Base-by-base conservation (phyloP, 495 filamentous ascomycete genomes). In the Trichoderma gamsii region DNA sequence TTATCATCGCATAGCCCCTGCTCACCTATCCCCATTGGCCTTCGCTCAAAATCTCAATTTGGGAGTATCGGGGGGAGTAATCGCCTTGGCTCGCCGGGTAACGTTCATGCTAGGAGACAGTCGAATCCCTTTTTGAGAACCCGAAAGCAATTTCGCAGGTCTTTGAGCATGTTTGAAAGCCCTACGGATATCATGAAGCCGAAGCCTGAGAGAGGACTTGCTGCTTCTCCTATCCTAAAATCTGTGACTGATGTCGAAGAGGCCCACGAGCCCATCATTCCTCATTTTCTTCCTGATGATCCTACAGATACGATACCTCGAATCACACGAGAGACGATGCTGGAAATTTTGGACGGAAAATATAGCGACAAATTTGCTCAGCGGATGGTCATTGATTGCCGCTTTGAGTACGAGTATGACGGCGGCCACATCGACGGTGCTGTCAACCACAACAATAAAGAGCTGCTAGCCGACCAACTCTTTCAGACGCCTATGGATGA, bases 371-470 rank as follows among this genome's bases (percentile, higher is more conserved):
- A 84, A 2, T 98, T 88, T 73, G 87, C 91, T 65, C 84, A 92
- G 69, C 87, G 89, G 70, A 83, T 95, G 76, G 81, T 99, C 71
- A 87, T 99, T 66, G 96, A 99, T 73, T 99, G 96, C 75, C 90
- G 95, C 13, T 99, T 99, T 76, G 96, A 98, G 78, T 99, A 98
- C 76, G 96, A 99, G 78, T 99, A 93, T 76, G 89, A 96, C 41
- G 96, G 96, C 59, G 96, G 96, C 21, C 96, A 99, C 74, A 97
- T 99, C 70, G 84, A 90, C 64, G 90, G 90, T 0, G 96, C 96
- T 41, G 79, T 96, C 73, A 99, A 99, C 79, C 92, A 90, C 80
- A 97, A 97, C 75, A 91, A 97, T 78, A 98, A 97, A 78, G 94
- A 98, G 70, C 76, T 87, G 41, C 81, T 99, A 69, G 87, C 93